Evolutionary conservation across 257 asterid species (phyloP).

Genomic region (Solanum lignicaule): DNA sequence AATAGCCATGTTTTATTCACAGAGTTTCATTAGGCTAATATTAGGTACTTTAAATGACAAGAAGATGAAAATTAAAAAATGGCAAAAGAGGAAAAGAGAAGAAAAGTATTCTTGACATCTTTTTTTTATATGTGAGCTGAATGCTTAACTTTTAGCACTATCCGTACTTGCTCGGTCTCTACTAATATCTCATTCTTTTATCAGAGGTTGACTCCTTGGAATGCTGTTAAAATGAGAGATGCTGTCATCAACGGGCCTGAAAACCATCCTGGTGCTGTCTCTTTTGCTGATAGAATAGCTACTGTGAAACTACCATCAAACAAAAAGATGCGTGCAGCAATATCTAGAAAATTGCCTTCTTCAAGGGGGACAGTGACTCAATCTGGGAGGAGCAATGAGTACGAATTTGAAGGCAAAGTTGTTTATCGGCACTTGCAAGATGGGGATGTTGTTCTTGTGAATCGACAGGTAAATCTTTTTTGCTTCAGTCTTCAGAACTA

Average conservation of each 20-base stretch:
- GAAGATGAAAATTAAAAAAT: not conserved
- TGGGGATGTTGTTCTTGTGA: conserved; percentile 96
- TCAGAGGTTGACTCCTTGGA: conserved; percentile 98
- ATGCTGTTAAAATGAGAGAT: conserved; percentile 62
- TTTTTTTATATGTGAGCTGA: not conserved
- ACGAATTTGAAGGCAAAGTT: conserved; percentile 76
- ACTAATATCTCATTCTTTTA: conserved; percentile 1
- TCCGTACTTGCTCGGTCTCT: not conserved
- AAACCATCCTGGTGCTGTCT: conserved; percentile 76
- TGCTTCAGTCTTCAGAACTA: not conserved
- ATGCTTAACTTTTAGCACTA: not conserved
- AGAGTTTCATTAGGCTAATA: not conserved
- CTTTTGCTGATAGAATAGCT: conserved; percentile 59
- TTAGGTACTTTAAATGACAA: not conserved
- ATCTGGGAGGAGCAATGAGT: conserved; percentile 47
- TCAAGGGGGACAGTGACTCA: conserved; percentile 62
- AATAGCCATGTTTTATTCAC: not conserved
- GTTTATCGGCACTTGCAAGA: conserved; percentile 90
- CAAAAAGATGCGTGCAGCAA: conserved; percentile 42
- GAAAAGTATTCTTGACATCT: not conserved
- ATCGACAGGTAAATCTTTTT: conserved; percentile 65
- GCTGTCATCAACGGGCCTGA: conserved; percentile 88
- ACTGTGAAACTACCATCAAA: conserved; percentile 32
- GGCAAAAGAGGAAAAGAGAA: not conserved
- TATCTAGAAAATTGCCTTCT: conserved; percentile 78